Percentiles rank a stretch among this genome's conserved stretches.
Conservation (phyloP, 2,329 filamentous ascomycete species). For the Alternaria ethzedia region DNA sequence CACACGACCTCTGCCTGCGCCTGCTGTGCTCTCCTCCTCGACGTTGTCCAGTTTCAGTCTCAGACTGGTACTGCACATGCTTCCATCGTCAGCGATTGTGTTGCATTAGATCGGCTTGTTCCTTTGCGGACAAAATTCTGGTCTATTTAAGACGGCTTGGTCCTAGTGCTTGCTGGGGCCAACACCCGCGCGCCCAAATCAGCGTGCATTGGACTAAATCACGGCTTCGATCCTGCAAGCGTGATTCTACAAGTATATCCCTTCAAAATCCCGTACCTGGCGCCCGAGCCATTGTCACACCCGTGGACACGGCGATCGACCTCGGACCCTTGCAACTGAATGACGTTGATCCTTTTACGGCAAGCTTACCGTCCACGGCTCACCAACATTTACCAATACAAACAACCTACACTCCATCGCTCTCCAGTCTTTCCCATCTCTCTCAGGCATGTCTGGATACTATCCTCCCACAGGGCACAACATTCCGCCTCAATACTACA, state of each 20-base stretch:
- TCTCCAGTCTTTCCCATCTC: constrained; percentile 20
- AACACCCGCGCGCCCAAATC: constrained; percentile 37
- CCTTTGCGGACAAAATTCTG: constrained; percentile 28
- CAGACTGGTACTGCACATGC: constrained; percentile 40
- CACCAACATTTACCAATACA: constrained; percentile 27
- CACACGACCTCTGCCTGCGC: constrained; percentile 37
- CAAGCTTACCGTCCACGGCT: constrained; percentile 23
- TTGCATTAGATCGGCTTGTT: constrained; percentile 35
- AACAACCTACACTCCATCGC: constrained; percentile 26
- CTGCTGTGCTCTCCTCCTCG: constrained; percentile 43
- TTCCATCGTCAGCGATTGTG: constrained; percentile 36
- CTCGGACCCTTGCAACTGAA: constrained; percentile 44
- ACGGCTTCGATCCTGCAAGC: constrained; percentile 25
- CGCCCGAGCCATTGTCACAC: constrained; percentile 36
- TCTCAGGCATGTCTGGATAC: constrained; percentile 46
- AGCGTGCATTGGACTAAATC: constrained; percentile 34
- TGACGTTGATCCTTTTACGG: constrained; percentile 47
- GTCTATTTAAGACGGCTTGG: constrained; percentile 43
- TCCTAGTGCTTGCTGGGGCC: constrained; percentile 43
- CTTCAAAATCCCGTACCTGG: constrained; percentile 33
- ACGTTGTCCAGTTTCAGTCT: constrained; percentile 45
- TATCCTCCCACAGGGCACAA: constrained; percentile 41
- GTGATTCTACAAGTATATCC: constrained; percentile 21
- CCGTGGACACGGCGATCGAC: constrained; percentile 40
- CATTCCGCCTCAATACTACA: constrained; percentile 47